phyloP scores from a whole-genome alignment of 2,329 filamentous ascomycete genomes.

The Fusarium nurragi region DNA sequence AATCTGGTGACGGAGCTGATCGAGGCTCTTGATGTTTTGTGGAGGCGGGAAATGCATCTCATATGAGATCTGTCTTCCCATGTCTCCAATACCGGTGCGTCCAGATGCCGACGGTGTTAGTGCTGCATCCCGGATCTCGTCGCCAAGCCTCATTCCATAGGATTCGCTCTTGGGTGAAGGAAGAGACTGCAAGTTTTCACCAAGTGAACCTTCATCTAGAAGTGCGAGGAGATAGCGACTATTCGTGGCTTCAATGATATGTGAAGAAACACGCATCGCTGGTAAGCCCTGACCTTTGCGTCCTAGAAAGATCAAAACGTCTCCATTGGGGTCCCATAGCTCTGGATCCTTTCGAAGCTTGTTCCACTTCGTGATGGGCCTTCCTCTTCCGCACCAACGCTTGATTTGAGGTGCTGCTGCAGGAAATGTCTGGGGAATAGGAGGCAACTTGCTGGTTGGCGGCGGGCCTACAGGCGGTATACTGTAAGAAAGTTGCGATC shows the following conservation, averaged over 20 bases:
- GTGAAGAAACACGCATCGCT: constrained; percentile 67
- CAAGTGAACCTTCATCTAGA: constrained; percentile 62
- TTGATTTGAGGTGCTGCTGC: constrained; percentile 53
- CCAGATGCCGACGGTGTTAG: constrained; percentile 55
- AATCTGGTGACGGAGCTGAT: constrained; percentile 66
- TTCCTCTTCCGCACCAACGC: constrained; percentile 63
- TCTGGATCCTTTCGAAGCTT: constrained; percentile 68
- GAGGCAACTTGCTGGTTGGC: constrained; percentile 55
- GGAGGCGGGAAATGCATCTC: constrained; percentile 72
- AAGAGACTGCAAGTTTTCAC: constrained; percentile 52
- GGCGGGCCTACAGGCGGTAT: constrained; percentile 48
- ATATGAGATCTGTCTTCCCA: constrained; percentile 66
- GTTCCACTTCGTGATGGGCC: constrained; percentile 63
- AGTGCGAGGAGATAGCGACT: constrained; percentile 63
- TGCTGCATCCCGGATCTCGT: constrained; percentile 19
- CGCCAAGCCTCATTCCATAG: constrained; percentile 48
- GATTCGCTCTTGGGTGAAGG: constrained; percentile 55
- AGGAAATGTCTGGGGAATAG: constrained; percentile 48
- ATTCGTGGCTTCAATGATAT: constrained; percentile 66
- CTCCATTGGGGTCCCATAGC: constrained; percentile 69
- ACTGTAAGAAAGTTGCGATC: constrained; percentile 31
- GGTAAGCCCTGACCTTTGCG: constrained; percentile 57
- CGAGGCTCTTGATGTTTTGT: constrained; percentile 56
- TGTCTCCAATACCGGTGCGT: constrained; percentile 46
- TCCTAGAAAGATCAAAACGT: constrained; percentile 66